These are phyloP conservation scores for Xylariales sp. DNA, from an alignment of 2,329 filamentous ascomycete genomes.

Conservation along the genomic window DNA sequence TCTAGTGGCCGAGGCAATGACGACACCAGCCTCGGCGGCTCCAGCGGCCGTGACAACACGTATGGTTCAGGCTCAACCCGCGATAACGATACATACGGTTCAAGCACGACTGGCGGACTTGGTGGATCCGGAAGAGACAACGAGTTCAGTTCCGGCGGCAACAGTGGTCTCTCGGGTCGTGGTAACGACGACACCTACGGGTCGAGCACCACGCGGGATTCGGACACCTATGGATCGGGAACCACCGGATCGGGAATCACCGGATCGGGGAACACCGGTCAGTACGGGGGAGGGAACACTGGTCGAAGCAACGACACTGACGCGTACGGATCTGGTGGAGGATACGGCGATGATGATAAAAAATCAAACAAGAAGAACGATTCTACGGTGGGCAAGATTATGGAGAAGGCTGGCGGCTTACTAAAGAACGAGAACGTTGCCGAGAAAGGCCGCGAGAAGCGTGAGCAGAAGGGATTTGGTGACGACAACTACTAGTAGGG, in stretches of 20 bases:
- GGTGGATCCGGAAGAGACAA: constrained; percentile 10
- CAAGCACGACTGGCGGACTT: constrained; percentile 20
- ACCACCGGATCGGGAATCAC: constrained; percentile 11
- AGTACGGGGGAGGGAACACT: not conserved
- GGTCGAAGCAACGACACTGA: constrained; percentile 17
- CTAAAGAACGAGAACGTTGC: constrained; percentile 43
- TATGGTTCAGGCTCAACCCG: constrained; percentile 9
- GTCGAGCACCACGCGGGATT: constrained; percentile 14
- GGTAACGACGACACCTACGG: constrained; percentile 20
- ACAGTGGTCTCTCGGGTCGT: constrained; percentile 2
- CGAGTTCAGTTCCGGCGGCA: not conserved
- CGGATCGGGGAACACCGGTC: constrained; percentile 11
- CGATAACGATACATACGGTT: constrained; percentile 6
- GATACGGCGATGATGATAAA: constrained; percentile 10
- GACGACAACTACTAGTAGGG: constrained; percentile 16
- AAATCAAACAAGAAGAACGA: constrained; percentile 15
- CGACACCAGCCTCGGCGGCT: constrained; percentile 8
- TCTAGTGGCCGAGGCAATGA: constrained; percentile 16
- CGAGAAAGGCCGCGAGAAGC: constrained; percentile 46
- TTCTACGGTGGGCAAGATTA: constrained; percentile 46
- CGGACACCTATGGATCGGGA: no score
- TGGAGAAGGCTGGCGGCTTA: constrained; percentile 52
- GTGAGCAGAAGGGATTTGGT: constrained; percentile 33
- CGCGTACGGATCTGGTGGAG: constrained; percentile 17
- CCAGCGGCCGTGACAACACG: constrained; percentile 8